Conservation (phyloP, 1,284 basidiomycete genomes). For the Termitomyces sp. region DNA sequence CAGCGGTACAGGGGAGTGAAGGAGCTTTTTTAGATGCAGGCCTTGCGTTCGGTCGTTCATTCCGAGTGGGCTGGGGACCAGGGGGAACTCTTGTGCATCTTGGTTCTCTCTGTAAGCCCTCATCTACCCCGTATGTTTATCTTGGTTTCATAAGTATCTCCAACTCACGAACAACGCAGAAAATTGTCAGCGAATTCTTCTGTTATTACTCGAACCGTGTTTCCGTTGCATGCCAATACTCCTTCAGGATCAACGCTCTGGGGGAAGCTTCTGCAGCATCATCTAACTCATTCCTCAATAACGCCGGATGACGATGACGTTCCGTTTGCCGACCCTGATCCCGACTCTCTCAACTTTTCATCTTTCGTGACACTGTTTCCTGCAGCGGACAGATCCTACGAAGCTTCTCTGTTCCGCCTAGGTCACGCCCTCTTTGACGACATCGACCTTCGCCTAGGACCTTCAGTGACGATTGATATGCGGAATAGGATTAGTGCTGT, state of each 20-base stretch:
- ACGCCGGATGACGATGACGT: conserved; percentile 48
- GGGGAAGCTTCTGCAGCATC: conserved; percentile 73
- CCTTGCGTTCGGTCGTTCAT: conserved; percentile 81
- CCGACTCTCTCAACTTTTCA: conserved; percentile 64
- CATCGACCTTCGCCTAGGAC: conserved; percentile 59
- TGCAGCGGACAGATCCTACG: conserved; percentile 67
- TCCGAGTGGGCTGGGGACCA: conserved; percentile 89
- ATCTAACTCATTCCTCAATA: conserved; percentile 75
- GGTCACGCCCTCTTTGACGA: conserved; percentile 91
- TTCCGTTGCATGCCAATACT: conserved; percentile 35
- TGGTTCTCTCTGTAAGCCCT: conserved; percentile 63
- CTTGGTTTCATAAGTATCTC: conserved; percentile 1
- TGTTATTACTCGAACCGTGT: conserved; percentile 42
- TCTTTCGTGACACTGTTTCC: conserved; percentile 77
- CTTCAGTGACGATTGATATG: conserved; percentile 53
- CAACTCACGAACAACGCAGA: conserved; percentile 27
- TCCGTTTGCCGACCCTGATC: conserved; percentile 42
- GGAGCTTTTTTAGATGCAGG: conserved; percentile 75
- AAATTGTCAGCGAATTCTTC: conserved; percentile 56
- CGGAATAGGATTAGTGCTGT: conserved; percentile 58
- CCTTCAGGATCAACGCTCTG: conserved; percentile 38
- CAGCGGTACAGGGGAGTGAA: conserved; percentile 62
- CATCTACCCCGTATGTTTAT: conserved; percentile 40
- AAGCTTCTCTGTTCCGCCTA: conserved; percentile 81
- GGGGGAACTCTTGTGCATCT: conserved; percentile 74